phyloP scores from a whole-genome alignment of 371 early-diverging fungal genomes.

The Syncephalastrum contaminatum region DNA sequence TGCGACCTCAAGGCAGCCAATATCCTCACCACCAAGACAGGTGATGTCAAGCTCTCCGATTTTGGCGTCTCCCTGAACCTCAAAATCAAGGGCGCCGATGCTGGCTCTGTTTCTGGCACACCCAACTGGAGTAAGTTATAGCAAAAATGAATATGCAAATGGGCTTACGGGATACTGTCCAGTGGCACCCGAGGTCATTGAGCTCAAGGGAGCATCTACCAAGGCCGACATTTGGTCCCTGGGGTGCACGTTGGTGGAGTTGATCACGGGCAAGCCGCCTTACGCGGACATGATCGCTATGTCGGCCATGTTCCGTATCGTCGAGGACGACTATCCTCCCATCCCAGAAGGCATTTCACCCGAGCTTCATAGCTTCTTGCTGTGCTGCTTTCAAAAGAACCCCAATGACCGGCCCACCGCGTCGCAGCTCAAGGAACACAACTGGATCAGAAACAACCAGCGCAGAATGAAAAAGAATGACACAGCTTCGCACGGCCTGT shows the following conservation, averaged over 20 bases:
- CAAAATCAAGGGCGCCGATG: constrained; percentile 65
- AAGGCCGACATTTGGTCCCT: constrained; percentile 93
- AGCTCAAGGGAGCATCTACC: constrained; percentile 77
- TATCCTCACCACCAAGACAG: constrained; percentile 91
- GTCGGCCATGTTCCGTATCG: constrained; percentile 87
- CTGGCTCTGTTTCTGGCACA: constrained; percentile 86
- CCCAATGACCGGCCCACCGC: constrained; percentile 73
- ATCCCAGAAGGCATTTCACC: constrained; percentile 75
- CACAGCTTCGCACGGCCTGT: constrained; percentile 4
- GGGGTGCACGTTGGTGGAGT: constrained; percentile 87
- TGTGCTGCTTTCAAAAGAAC: constrained; percentile 79
- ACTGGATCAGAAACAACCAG: constrained; percentile 65
- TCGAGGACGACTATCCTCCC: constrained; percentile 84
- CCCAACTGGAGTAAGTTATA: constrained; percentile 87
- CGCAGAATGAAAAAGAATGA: constrained; percentile 15
- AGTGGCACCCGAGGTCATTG: constrained; percentile 97
- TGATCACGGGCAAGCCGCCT: constrained; percentile 88
- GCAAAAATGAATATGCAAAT: background rate
- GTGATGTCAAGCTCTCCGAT: constrained; percentile 90
- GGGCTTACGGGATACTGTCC: constrained; percentile 6
- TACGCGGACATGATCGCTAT: constrained; percentile 77
- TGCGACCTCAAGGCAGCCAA: constrained; percentile 97
- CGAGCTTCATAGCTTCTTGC: constrained; percentile 73
- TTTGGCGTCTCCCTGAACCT: constrained; percentile 91
- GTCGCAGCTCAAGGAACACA: constrained; percentile 61